Conservation (phyloP, 2,329 filamentous ascomycete genomes). For the Neonectria sp. region DNA sequence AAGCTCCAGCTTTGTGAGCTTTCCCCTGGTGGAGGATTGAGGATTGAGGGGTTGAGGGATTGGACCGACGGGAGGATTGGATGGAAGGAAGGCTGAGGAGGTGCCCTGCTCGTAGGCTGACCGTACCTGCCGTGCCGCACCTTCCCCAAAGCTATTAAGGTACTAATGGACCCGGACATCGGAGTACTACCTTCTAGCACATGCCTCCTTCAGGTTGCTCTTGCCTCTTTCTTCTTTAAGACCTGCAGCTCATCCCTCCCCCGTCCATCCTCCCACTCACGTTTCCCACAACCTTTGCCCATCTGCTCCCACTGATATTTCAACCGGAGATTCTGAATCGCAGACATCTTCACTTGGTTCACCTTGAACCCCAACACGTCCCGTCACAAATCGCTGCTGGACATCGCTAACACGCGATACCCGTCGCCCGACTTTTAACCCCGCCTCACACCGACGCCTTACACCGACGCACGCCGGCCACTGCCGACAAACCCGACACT, state of each 20-base stretch:
- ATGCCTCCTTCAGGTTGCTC: constrained; percentile 28
- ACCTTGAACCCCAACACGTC: not conserved
- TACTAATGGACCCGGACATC: not conserved
- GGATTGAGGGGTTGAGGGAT: not conserved
- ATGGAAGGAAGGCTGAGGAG: constrained; percentile 2
- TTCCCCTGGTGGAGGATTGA: constrained; percentile 9
- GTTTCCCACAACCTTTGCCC: constrained; percentile 17
- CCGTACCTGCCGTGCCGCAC: constrained; percentile 30
- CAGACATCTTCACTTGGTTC: not conserved
- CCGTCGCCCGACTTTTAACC: constrained; percentile 7
- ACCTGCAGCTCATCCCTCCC: constrained; percentile 36
- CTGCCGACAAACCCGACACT: not conserved
- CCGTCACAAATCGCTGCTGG: not conserved
- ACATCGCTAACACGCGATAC: not conserved
- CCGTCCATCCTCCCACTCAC: constrained; percentile 8
- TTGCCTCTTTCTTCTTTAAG: constrained; percentile 31
- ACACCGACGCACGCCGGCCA: not conserved
- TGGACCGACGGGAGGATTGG: not conserved
- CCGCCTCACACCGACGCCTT: constrained; percentile 12
- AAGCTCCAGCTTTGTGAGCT: constrained; percentile 1
- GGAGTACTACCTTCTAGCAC: constrained; percentile 5
- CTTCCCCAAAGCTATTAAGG: constrained; percentile 11
- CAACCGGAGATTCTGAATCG: not conserved
- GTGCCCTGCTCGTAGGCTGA: constrained; percentile 19
- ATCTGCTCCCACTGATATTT: not conserved